Evolutionary conservation across 2,329 filamentous ascomycete genomes (phyloP).

Genomic region (Penicillium sp.): DNA sequence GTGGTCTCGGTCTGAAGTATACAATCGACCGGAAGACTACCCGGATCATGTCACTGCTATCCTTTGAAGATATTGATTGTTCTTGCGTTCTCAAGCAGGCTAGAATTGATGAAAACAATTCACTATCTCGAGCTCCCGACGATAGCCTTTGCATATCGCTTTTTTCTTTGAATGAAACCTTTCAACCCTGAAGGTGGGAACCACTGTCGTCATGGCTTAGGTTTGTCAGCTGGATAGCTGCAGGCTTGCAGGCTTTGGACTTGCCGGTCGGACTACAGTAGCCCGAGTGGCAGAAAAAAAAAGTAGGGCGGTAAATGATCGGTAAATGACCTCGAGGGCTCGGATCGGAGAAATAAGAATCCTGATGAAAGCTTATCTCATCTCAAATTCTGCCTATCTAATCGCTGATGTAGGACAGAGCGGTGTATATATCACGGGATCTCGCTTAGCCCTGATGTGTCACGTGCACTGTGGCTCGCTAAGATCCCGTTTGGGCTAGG

Average conservation of each 20-base stretch:
- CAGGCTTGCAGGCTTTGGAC: conserved; percentile 6
- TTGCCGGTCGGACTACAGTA: conserved; percentile 33
- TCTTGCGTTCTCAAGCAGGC: background rate
- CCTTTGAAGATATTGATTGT: background rate
- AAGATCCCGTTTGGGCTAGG: conserved; percentile 40
- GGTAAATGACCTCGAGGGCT: background rate
- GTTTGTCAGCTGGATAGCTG: conserved; percentile 23
- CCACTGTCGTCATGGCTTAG: conserved; percentile 23
- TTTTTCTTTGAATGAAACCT: background rate
- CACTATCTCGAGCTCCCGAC: background rate
- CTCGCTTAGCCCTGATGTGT: conserved; percentile 33
- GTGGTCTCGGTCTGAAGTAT: conserved; percentile 34
- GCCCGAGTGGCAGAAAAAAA: conserved; percentile 27
- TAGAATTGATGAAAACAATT: background rate
- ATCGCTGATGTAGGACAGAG: conserved; percentile 23
- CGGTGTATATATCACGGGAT: conserved; percentile 21
- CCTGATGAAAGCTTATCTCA: background rate
- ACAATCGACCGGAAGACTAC: conserved; percentile 16
- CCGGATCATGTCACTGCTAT: background rate
- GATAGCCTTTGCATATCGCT: background rate
- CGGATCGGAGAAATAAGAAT: conserved; percentile 6
- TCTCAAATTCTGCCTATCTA: conserved; percentile 20
- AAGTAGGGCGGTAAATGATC: background rate
- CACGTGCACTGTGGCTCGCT: conserved; percentile 28
- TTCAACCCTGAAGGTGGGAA: background rate